phyloP scores from a whole-genome alignment of 2,329 filamentous ascomycete species.

The Alternaria consortialis region DNA sequence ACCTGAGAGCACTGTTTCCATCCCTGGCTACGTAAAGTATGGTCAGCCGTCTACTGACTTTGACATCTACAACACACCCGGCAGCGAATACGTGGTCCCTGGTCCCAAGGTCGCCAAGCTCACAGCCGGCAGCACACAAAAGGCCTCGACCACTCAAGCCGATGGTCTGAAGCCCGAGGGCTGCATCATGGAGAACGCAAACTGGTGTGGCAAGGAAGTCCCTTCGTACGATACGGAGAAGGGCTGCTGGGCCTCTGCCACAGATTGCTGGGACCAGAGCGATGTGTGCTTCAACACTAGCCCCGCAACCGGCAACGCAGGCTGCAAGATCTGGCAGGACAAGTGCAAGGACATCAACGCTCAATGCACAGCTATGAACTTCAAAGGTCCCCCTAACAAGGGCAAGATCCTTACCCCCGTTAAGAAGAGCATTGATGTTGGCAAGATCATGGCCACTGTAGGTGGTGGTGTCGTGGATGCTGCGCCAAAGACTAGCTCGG shows the following conservation, averaged over 20 bases:
- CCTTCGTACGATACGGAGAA: slow-evolving; percentile 63
- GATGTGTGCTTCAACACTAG: slow-evolving; percentile 67
- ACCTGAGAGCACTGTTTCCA: slow-evolving; percentile 65
- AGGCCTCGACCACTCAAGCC: slow-evolving; percentile 45
- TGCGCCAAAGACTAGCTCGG: slow-evolving; percentile 25
- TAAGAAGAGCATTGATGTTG: slow-evolving; percentile 42
- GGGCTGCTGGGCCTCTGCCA: slow-evolving; percentile 65
- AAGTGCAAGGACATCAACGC: slow-evolving; percentile 64
- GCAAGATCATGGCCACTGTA: slow-evolving; percentile 32
- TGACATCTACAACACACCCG: slow-evolving; percentile 66
- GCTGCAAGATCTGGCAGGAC: slow-evolving; percentile 69
- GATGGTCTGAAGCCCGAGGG: slow-evolving; percentile 63
- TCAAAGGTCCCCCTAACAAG: slow-evolving; percentile 56
- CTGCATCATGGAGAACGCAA: slow-evolving; percentile 72
- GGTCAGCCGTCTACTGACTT: slow-evolving; percentile 67
- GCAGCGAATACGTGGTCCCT: slow-evolving; percentile 62
- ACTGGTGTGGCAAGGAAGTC: slow-evolving; percentile 75
- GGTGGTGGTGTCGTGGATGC: slow-evolving; percentile 26
- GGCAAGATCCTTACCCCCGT: slow-evolving; percentile 51
- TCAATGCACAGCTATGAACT: slow-evolving; percentile 54
- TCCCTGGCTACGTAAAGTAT: slow-evolving; percentile 70
- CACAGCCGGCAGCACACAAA: slow-evolving; percentile 25
- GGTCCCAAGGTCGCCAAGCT: slow-evolving; percentile 66
- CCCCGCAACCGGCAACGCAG: slow-evolving; percentile 66
- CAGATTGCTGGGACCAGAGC: slow-evolving; percentile 64